Percentiles rank a stretch among this genome's conserved stretches.
Evolutionary conservation across 805 yeast genomes (phyloP).

Genomic region (Yarrowia hollandica): DNA sequence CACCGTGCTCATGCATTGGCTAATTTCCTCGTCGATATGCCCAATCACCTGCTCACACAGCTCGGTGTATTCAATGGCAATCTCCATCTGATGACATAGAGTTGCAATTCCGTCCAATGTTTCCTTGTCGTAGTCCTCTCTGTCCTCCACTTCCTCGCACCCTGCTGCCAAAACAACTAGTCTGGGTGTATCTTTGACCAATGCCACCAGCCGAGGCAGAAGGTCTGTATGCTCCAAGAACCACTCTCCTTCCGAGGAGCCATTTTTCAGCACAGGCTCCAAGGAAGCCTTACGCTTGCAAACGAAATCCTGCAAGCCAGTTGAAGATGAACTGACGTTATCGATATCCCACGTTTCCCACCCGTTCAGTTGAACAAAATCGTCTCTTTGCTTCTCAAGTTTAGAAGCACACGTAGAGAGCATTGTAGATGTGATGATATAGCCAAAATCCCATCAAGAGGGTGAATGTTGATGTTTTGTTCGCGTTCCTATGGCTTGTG

Average conservation of each 20-base stretch:
- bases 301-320: constrained; percentile 2
- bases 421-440: background rate
- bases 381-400: constrained; percentile 27
- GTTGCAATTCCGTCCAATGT: constrained; percentile 30
- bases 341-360: constrained; percentile 19
- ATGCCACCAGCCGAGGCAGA: constrained; percentile 2
- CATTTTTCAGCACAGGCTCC: background rate
- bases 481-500: background rate
- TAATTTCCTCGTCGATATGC: constrained; percentile 36
- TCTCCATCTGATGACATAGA: constrained; percentile 33
- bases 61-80: constrained; percentile 39
- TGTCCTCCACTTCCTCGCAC: background rate
- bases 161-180: constrained; percentile 32
- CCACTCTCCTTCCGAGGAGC: constrained; percentile 18
- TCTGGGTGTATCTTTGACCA: constrained; percentile 27
- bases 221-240: constrained; percentile 17
- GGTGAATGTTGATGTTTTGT: background rate
- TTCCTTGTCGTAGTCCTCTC: background rate
- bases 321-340: background rate
- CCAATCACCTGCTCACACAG: constrained; percentile 35
- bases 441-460: background rate
- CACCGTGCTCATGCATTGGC: constrained; percentile 31
- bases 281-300: background rate
- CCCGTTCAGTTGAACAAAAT: constrained; percentile 9
- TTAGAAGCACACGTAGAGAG: constrained; percentile 22